Evolutionary conservation across 176 grass and related monocot species (phyloP), one percentile per base, ranked within the genome.

Genomic region (Olyra latifolia): DNA sequence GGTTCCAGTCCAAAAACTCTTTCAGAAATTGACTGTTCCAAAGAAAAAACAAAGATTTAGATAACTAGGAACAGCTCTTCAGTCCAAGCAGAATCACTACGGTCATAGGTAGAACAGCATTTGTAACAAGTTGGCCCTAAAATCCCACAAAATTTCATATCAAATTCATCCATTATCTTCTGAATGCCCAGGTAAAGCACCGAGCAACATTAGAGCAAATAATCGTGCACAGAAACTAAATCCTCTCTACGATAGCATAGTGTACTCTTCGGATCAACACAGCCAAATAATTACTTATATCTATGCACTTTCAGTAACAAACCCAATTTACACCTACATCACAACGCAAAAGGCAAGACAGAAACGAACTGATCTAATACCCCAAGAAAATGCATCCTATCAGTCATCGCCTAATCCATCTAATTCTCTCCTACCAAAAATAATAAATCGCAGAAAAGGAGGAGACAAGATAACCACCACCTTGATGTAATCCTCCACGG

Each of bases 401-500:
- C 27, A 29, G 0, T 15, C 4, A 82, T 89, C 17, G n/a, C 5
- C 22, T 19, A 85, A 85, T 76, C 57, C 9, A 42, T 71, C 19
- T 35, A 74, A 43, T 11, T 59, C 13, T 20, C 29, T 39, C 35
- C 32, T 30, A 80, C 16, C 41, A 79, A 35, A 75, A 62, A 35
- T 35, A 35, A 35, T 35, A 35, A 35, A 85, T 70, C 3, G 42
- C 27, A 66, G 0, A 27, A n/a, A 59, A 23, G 40, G 62, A 58
- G 46, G 66, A 22, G 48, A 29, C 45, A 81, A 60, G n/a, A 71
- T 20, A 58, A 32, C 20, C 30, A 43, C 8, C 69, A 93, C 91
- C 91, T 93, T 87, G 46, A 93, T 93, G 71, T 81, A 89, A 82
- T 93, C 84, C 76, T 87, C 80, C 48, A 93, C 84, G 8, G 87